Percentiles rank a stretch among this genome's conserved stretches.
Conservation (phyloP, 768 basidiomycete species). For the Tricholomella constricta region DNA sequence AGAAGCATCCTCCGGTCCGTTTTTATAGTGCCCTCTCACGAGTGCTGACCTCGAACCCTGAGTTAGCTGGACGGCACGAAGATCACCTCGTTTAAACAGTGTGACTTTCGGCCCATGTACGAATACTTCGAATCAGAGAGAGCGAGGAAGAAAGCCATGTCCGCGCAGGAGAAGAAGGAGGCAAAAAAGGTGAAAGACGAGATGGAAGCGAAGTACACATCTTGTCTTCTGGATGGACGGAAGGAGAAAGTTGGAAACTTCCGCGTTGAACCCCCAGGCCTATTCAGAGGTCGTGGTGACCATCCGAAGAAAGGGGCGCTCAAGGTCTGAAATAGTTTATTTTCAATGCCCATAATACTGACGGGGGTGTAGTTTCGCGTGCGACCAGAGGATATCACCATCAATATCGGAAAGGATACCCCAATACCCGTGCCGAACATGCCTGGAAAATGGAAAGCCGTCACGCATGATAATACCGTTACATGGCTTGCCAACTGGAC, state of each 20-base stretch:
- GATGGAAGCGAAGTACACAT: slow-evolving; percentile 80
- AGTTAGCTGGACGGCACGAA: slow-evolving; percentile 68
- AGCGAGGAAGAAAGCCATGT: slow-evolving; percentile 88
- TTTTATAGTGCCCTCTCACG: slow-evolving; percentile 5
- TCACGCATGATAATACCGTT: slow-evolving; percentile 92
- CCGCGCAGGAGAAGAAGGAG: slow-evolving; percentile 87
- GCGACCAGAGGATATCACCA: slow-evolving; percentile 90
- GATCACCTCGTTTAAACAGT: slow-evolving; percentile 74
- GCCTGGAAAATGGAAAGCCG: slow-evolving; percentile 87
- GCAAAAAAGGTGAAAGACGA: slow-evolving; percentile 84
- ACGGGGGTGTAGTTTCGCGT: slow-evolving; percentile 67
- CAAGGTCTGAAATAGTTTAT: slow-evolving; percentile 58
- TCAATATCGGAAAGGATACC: slow-evolving; percentile 85
- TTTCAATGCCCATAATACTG: neutral
- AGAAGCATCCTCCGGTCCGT: slow-evolving; percentile 81
- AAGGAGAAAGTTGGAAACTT: slow-evolving; percentile 99
- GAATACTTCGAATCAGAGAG: slow-evolving; percentile 92
- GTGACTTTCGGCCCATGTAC: slow-evolving; percentile 95
- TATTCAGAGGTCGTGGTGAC: slow-evolving; percentile 97
- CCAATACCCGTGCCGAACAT: slow-evolving; percentile 86
- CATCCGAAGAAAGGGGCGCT: slow-evolving; percentile 97
- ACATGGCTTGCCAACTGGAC: slow-evolving; percentile 99
- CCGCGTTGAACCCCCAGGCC: slow-evolving; percentile 96
- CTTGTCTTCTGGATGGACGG: slow-evolving; percentile 90
- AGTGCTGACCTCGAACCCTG: slow-evolving; percentile 12